Conservation (phyloP, 148 eudicot species). For the Chenopodium berlandieri region DNA sequence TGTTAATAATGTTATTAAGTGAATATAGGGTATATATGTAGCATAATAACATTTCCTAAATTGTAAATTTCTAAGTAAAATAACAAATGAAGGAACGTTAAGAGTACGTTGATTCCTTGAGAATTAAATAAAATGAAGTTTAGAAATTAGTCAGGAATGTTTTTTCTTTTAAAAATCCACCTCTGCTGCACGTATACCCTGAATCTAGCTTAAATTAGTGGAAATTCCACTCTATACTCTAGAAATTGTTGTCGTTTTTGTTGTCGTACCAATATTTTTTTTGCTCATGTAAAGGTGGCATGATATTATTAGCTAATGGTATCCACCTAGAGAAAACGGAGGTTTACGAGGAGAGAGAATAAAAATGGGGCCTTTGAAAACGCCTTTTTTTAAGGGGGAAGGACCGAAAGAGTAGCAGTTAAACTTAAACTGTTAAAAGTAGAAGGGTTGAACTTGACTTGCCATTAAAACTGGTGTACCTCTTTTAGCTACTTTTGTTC, state of each 20-base stretch:
- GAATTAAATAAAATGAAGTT: not conserved
- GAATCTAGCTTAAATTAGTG: not conserved
- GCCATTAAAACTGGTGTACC: constrained; percentile 10
- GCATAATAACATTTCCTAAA: no score
- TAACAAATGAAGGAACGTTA: not conserved
- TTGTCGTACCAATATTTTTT: not conserved
- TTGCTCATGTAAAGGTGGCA: not conserved
- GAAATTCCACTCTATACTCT: not conserved
- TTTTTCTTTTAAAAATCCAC: not conserved
- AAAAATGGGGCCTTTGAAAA: not conserved
- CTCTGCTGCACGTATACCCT: not conserved
- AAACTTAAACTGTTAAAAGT: not conserved
- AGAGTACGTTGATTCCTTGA: not conserved
- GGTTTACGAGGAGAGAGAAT: not conserved
- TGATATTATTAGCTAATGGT: not conserved
- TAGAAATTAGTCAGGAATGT: not conserved
- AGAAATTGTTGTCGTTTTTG: not conserved
- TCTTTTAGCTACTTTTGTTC: not conserved
- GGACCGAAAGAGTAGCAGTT: no score
- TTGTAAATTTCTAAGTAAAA: no score
- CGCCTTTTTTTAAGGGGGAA: not conserved
- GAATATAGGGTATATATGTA: no score
- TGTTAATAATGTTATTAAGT: no score
- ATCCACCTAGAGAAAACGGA: not conserved
- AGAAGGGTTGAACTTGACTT: constrained; percentile 9